phyloP scores from a whole-genome alignment of 2,329 filamentous ascomycete species.

The Penicillium sp. region DNA sequence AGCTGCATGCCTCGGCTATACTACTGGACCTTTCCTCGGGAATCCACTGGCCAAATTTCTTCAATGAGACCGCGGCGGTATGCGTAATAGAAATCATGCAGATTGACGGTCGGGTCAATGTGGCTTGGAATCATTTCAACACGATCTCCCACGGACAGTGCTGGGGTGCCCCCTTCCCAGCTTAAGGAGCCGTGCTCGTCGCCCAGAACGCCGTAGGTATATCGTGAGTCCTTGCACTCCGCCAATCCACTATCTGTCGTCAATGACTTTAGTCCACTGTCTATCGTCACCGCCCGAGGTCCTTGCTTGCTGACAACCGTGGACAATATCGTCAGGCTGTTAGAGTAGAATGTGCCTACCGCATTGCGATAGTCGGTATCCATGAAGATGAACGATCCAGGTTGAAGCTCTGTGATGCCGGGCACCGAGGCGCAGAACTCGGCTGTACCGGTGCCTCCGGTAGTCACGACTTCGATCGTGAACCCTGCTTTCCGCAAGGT shows the following conservation, averaged over 20 bases:
- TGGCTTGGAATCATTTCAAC: constrained; percentile 56
- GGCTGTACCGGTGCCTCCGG: constrained; percentile 53
- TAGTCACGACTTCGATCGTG: constrained; percentile 51
- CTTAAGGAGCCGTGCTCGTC: constrained; percentile 51
- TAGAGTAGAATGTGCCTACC: constrained; percentile 49
- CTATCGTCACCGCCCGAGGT: constrained; percentile 47
- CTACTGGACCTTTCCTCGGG: constrained; percentile 53
- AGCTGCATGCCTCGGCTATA: no score
- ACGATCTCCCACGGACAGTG: constrained; percentile 46
- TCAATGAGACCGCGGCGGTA: constrained; percentile 49
- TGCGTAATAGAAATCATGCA: constrained; percentile 53
- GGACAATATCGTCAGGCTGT: constrained; percentile 50
- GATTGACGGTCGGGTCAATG: constrained; percentile 55
- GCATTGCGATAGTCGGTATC: constrained; percentile 57
- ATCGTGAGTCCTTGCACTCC: constrained; percentile 47
- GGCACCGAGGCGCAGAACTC: constrained; percentile 53
- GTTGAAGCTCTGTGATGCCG: constrained; percentile 55
- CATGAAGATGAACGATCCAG: constrained; percentile 58
- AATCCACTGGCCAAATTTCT: constrained; percentile 54
- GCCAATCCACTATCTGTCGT: constrained; percentile 54
- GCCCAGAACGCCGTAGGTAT: constrained; percentile 46
- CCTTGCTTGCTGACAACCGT: constrained; percentile 52
- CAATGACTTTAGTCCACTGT: constrained; percentile 51
- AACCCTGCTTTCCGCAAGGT: constrained; percentile 44
- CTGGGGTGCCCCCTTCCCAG: constrained; percentile 45